These are phyloP conservation scores for Podospora anserina DNA, from an alignment of 495 filamentous ascomycete species.

Conservation along the genomic window DNA sequence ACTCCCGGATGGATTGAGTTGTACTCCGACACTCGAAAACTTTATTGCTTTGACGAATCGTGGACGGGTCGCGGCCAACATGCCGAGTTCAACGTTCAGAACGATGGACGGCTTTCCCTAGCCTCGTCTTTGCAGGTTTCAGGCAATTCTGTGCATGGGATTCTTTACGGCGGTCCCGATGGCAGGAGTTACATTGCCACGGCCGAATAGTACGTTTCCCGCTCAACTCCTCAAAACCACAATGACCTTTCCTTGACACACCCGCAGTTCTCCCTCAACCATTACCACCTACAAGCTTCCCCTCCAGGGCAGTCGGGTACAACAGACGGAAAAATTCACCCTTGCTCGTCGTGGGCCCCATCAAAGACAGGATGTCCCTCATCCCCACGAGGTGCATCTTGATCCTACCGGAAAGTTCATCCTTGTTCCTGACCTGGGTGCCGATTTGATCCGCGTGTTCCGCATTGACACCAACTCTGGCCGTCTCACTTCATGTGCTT, in stretches of 20 bases:
- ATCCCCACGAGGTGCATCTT: slow-evolving; percentile 64
- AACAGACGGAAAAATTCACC: slow-evolving; percentile 55
- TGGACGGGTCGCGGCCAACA: slow-evolving; percentile 40
- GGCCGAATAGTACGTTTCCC: slow-evolving; percentile 45
- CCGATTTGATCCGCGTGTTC: slow-evolving; percentile 64
- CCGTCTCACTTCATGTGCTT: slow-evolving; percentile 35
- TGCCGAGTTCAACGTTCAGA: slow-evolving; percentile 40
- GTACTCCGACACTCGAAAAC: slow-evolving; percentile 39
- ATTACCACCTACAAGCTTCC: slow-evolving; percentile 42
- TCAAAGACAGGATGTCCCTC: slow-evolving; percentile 62
- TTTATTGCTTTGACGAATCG: slow-evolving; percentile 62
- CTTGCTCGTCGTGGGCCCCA: slow-evolving; percentile 49
- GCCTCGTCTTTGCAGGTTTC: slow-evolving; percentile 33
- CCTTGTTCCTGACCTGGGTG: slow-evolving; percentile 67
- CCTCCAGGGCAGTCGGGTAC: slow-evolving; percentile 21
- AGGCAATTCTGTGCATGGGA: slow-evolving; percentile 43
- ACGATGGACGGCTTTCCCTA: slow-evolving; percentile 39
- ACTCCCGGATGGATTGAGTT: slow-evolving; percentile 57
- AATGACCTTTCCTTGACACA: not conserved
- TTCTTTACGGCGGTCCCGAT: slow-evolving; percentile 39
- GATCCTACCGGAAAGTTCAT: slow-evolving; percentile 66
- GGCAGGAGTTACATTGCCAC: slow-evolving; percentile 43
- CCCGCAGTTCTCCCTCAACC: slow-evolving; percentile 40
- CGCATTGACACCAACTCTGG: slow-evolving; percentile 47
- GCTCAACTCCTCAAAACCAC: not conserved